Evolutionary conservation across 768 basidiomycete genomes (phyloP).

Genomic region (Mycena rosella): DNA sequence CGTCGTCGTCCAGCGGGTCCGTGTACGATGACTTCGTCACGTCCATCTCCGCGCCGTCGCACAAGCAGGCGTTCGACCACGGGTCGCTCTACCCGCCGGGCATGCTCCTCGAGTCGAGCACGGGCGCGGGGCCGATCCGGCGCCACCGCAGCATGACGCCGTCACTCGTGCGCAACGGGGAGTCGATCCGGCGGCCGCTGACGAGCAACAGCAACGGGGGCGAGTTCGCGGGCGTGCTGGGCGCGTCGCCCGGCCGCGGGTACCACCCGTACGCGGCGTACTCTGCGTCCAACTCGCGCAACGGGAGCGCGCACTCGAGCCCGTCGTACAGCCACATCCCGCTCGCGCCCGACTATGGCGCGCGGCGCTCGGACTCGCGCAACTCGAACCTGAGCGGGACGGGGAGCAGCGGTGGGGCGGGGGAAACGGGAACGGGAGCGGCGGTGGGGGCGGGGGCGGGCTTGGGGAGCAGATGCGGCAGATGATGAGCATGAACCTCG

Average conservation of each 20-base stretch:
- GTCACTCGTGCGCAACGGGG: conserved; percentile 65
- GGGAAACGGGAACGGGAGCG: conserved; percentile 33
- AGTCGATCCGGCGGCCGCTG: conserved; percentile 62
- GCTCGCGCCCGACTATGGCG: conserved; percentile 49
- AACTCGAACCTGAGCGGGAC: conserved; percentile 49
- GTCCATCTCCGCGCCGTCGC: conserved; percentile 76
- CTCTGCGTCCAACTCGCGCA: conserved; percentile 47
- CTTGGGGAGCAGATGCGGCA: conserved; percentile 61
- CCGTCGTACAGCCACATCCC: conserved; percentile 57
- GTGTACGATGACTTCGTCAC: conserved; percentile 56
- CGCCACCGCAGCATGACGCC: conserved; percentile 86
- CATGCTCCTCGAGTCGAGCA: conserved; percentile 47
- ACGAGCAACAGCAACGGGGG: conserved; percentile 59
- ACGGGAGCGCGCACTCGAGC: conserved; percentile 60
- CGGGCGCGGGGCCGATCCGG: conserved; percentile 51
- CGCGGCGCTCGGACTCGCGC: conserved; percentile 54
- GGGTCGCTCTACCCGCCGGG: conserved; percentile 61
- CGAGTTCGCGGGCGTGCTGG: conserved; percentile 48
- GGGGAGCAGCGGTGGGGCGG: conserved; percentile 40
- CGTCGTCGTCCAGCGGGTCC: conserved; percentile 48
- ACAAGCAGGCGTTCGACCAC: conserved; percentile 77
- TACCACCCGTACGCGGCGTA: conserved; percentile 69
- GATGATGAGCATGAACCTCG: conserved; percentile 55
- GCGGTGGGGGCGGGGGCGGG: conserved; percentile 44
- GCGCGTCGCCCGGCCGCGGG: conserved; percentile 58